These are phyloP conservation scores for Geotrichum histeridarum DNA, from an alignment of 1,139 yeast genomes.

Conservation along the genomic window DNA sequence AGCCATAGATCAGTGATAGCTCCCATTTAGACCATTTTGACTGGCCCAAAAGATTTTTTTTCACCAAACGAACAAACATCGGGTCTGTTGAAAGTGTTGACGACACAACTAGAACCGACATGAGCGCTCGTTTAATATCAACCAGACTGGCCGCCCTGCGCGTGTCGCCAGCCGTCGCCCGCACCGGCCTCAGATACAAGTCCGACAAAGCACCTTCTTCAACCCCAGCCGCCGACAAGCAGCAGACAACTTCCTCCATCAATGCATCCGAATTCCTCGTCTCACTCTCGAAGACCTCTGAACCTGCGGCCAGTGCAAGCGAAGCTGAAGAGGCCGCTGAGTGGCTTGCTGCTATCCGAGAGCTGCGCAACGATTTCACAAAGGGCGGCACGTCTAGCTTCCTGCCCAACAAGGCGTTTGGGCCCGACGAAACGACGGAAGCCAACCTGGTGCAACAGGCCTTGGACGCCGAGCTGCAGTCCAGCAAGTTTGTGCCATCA, in stretches of 20 bases:
- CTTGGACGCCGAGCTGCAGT: slow-evolving; percentile 18
- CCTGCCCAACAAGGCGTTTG: slow-evolving; percentile 32
- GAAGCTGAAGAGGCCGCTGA: slow-evolving; percentile 58
- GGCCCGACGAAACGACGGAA: slow-evolving; percentile 31
- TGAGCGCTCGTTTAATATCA: slow-evolving; percentile 14
- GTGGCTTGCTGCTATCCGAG: slow-evolving; percentile 59
- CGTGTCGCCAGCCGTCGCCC: slow-evolving; percentile 6
- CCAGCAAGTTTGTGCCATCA: slow-evolving; percentile 42
- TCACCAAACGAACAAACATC: not conserved
- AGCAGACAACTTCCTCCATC: not conserved
- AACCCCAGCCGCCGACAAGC: not conserved
- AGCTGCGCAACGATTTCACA: slow-evolving; percentile 47
- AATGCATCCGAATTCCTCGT: slow-evolving; percentile 20
- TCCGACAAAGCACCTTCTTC: not conserved
- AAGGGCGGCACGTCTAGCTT: slow-evolving; percentile 33
- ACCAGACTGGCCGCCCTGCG: not conserved
- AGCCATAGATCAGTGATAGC: not conserved
- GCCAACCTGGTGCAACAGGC: slow-evolving; percentile 28
- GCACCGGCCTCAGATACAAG: slow-evolving; percentile 10
- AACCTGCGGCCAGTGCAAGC: slow-evolving; percentile 36
- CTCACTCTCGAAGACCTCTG: slow-evolving; percentile 12
- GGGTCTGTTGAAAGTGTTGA: not conserved
- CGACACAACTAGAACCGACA: not conserved
- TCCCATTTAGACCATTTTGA: not conserved
- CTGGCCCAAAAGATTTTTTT: slow-evolving; percentile 16